These are phyloP conservation scores for Tetracladium maxilliforme DNA, from an alignment of 2,329 filamentous ascomycete species.

Conservation along the genomic window DNA sequence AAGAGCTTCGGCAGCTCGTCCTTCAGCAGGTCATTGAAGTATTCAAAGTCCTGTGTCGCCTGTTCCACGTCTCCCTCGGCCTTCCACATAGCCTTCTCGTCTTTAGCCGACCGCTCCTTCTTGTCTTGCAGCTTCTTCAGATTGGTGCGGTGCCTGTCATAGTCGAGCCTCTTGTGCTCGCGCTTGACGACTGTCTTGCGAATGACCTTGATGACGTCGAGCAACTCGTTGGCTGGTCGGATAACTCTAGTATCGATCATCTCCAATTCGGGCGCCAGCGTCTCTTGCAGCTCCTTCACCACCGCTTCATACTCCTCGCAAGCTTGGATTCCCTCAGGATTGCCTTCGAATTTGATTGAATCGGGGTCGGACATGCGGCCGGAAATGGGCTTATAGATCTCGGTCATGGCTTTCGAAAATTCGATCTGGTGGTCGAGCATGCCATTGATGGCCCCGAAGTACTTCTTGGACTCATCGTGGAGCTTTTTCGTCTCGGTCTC, in stretches of 20 bases:
- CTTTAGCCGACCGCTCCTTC: slow-evolving; percentile 90
- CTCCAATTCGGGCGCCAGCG: slow-evolving; percentile 80
- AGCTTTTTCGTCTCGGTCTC: slow-evolving; percentile 93
- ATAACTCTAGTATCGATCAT: slow-evolving; percentile 94
- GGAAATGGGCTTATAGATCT: slow-evolving; percentile 97
- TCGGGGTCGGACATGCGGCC: slow-evolving; percentile 89
- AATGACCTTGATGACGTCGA: slow-evolving; percentile 91
- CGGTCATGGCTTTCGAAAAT: slow-evolving; percentile 89
- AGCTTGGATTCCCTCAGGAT: slow-evolving; percentile 81
- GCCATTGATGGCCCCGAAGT: slow-evolving; percentile 94
- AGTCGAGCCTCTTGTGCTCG: slow-evolving; percentile 95
- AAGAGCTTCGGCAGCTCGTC: slow-evolving; percentile 91
- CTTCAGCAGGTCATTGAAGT: slow-evolving; percentile 95
- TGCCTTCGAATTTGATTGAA: slow-evolving; percentile 67
- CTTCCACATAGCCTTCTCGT: slow-evolving; percentile 95
- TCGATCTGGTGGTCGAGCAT: slow-evolving; percentile 98
- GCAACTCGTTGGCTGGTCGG: slow-evolving; percentile 79
- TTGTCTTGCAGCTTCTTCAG: slow-evolving; percentile 96
- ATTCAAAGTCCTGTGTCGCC: slow-evolving; percentile 91
- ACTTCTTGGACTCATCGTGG: slow-evolving; percentile 93
- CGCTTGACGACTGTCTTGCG: slow-evolving; percentile 80
- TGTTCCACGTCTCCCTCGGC: slow-evolving; percentile 83
- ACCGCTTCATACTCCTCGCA: slow-evolving; percentile 94
- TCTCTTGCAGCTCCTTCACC: slow-evolving; percentile 79
- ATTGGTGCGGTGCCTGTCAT: slow-evolving; percentile 68